Evolutionary conservation across 306 rosid genomes (phyloP), one percentile per base, ranked within the genome.

Genomic region (Begonia peltatifolia): DNA sequence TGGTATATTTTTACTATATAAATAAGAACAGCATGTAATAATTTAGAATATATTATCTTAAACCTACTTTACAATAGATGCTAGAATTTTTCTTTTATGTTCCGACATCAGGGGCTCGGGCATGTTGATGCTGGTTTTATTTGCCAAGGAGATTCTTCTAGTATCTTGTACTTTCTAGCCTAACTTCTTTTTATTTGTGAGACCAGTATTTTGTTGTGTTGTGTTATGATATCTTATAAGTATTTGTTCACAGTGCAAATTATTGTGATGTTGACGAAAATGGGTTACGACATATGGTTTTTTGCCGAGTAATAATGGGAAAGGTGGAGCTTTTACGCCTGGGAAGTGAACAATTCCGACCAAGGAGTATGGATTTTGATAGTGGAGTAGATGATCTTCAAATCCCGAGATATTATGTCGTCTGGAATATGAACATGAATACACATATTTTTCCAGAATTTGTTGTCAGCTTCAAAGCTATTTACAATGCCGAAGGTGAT

Each of bases 291-390:
- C 71, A 82, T 79, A 44, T 89, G 81, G 70, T 78, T 15, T 65
- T 82, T 30, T 89, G 97, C 56, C 93, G 84, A 47, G 89, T 84
- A 64, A 79, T 89, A 69, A 55, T 82, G 89, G 97, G 97, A 63
- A 82, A 71, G 13, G 58, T 79, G 84, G 95, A 89, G 71, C 76
- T 47, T 66, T 69, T 84, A 70, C 50, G 41, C 58, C 77, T 69
- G 47, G 93, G 83, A 60, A 68, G 73, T 73, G 46, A 56, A 58
- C 97, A 89, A 65, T 73, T 14, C 61, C 84, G 43, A 68, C 95
- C 97, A 50, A 61, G 93, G 76, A 67, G 79, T 70, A 62, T 54
- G 57, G 84, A 76, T 43, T 82, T 65, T 76, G 97, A 89, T 70
- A 82, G 77, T 74, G 95, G 97, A 66, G 89, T 84, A 64, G 93